phyloP scores from a whole-genome alignment of 2,329 filamentous ascomycete genomes.

The Gaeumannomyces tritici region DNA sequence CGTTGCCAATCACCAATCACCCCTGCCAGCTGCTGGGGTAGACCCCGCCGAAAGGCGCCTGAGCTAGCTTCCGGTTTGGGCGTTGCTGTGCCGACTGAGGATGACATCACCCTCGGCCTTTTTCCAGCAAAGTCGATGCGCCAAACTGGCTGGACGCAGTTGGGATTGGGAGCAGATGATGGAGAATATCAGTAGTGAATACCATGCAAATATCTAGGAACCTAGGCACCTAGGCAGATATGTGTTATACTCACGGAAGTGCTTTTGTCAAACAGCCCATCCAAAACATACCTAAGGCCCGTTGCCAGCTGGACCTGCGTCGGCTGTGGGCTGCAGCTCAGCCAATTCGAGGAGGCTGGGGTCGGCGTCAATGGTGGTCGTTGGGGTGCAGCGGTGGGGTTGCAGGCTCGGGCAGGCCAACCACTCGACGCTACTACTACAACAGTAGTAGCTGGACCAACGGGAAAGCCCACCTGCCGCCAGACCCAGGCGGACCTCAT shows the following conservation, averaged over 20 bases:
- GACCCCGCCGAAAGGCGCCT: neutral
- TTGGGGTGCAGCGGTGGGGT: neutral
- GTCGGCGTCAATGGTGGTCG: neutral
- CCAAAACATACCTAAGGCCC: too few species aligned
- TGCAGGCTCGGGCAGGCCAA: neutral
- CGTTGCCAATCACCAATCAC: neutral
- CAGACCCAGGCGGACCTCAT: neutral
- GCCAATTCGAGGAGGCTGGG: neutral
- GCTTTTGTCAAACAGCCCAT: too few species aligned
- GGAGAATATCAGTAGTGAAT: too few species aligned
- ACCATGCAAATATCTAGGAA: too few species aligned
- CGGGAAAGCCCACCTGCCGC: neutral
- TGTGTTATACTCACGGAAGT: too few species aligned
- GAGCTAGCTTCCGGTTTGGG: neutral
- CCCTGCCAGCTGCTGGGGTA: neutral
- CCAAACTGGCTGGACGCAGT: too few species aligned
- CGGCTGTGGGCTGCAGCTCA: neutral
- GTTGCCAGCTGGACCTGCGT: neutral
- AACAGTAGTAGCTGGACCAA: neutral
- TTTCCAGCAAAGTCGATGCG: neutral
- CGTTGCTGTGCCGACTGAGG: conserved; percentile 10
- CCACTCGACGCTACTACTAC: too few species aligned
- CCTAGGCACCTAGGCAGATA: too few species aligned
- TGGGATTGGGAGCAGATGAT: too few species aligned
- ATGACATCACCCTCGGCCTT: conserved; percentile 8